phyloP scores from a whole-genome alignment of 257 asterid genomes.

The Parsonsia alboflavescens region DNA sequence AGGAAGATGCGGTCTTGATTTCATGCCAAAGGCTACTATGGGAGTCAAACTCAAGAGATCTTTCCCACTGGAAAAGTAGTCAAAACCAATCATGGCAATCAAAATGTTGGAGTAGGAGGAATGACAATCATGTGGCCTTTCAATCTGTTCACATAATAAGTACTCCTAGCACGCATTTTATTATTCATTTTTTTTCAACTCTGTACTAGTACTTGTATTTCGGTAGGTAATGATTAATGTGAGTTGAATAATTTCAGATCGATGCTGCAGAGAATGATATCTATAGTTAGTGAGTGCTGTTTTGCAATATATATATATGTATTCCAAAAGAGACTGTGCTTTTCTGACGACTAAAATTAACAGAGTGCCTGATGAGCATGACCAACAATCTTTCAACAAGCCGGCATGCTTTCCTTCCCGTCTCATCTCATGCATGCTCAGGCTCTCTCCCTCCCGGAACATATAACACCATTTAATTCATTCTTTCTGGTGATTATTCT shows the following conservation, averaged over 20 bases:
- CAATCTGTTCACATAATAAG: background rate
- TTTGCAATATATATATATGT: background rate
- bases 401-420: background rate
- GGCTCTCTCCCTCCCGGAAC: no score
- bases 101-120: conserved; percentile 9
- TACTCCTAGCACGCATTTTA: background rate
- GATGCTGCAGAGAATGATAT: no score
- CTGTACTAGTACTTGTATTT: no score
- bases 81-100: conserved; percentile 19
- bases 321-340: background rate
- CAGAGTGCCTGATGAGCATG: background rate
- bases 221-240: background rate
- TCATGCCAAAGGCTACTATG: background rate
- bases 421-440: no score
- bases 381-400: conserved; percentile 11
- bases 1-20: background rate
- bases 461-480: no score
- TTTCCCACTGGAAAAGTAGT: conserved; percentile 9
- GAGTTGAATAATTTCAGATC: background rate
- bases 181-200: no score
- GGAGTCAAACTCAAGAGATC: background rate
- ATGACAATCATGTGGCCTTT: conserved; percentile 4
- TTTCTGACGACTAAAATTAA: background rate
- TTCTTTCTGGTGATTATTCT: no score
- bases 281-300: background rate